phyloP scores from a whole-genome alignment of 2,329 filamentous ascomycete genomes.

The Calonectria ilicicola region DNA sequence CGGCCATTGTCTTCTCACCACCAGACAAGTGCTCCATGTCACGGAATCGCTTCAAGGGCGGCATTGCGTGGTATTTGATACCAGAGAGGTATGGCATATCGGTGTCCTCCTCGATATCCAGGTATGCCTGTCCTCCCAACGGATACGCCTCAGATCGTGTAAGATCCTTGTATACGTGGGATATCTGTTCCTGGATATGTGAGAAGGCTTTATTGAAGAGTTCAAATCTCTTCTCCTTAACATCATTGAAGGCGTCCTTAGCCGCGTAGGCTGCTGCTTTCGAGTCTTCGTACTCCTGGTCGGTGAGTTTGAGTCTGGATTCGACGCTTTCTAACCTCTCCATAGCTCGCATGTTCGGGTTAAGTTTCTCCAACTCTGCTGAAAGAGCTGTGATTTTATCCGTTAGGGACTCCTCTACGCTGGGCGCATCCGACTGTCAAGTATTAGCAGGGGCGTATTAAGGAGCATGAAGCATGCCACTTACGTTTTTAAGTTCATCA shows the following conservation, averaged over 20 bases:
- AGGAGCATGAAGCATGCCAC: conserved; percentile 42
- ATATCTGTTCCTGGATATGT: conserved; percentile 96
- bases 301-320: conserved; percentile 82
- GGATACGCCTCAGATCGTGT: conserved; percentile 92
- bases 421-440: conserved; percentile 73
- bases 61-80: conserved; percentile 99
- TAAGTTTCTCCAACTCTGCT: conserved; percentile 89
- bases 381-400: conserved; percentile 82
- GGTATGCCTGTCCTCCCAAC: conserved; percentile 87
- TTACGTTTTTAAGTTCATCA: conserved; percentile 83
- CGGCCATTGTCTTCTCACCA: conserved; percentile 99
- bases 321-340: conserved; percentile 91
- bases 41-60: conserved; percentile 95
- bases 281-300: conserved; percentile 90
- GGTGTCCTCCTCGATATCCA: conserved; percentile 94
- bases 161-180: conserved; percentile 92
- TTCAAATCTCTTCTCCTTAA: conserved; percentile 86
- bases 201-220: conserved; percentile 95
- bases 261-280: conserved; percentile 79
- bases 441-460: conserved; percentile 41
- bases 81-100: conserved; percentile 95
- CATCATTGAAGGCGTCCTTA: conserved; percentile 84
- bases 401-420: conserved; percentile 79
- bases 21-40: conserved; percentile 99
- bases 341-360: conserved; percentile 95